Percentiles rank a stretch among this genome's conserved stretches.
Evolutionary conservation across 2,329 filamentous ascomycete genomes (phyloP).

Genomic region (Rutstroemia sp.): DNA sequence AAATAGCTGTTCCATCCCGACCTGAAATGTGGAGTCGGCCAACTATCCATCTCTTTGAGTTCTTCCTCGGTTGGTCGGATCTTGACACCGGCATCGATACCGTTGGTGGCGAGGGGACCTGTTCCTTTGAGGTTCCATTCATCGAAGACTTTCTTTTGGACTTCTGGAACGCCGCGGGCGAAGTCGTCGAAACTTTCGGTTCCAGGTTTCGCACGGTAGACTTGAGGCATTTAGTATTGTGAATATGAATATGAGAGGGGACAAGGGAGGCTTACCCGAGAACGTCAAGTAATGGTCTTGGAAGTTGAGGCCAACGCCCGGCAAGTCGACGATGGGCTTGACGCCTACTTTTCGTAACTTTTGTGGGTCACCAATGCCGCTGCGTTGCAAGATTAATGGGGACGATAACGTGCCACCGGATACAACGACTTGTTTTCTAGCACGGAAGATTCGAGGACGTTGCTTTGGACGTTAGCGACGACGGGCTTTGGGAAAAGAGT

Average conservation of each 20-base stretch:
- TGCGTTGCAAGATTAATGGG: slow-evolving; percentile 48
- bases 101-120: slow-evolving; percentile 36
- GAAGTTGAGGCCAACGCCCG: slow-evolving; percentile 47
- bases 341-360: slow-evolving; percentile 42
- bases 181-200: slow-evolving; percentile 79
- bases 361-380: slow-evolving; percentile 46
- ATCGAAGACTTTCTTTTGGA: slow-evolving; percentile 64
- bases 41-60: slow-evolving; percentile 43
- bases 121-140: slow-evolving; percentile 77
- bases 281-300: slow-evolving; percentile 49
- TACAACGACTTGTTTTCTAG: slow-evolving; percentile 39
- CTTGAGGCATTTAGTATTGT: neutral
- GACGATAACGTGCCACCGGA: slow-evolving; percentile 33
- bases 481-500: neutral
- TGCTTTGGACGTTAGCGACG: slow-evolving; percentile 23
- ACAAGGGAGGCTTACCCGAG: slow-evolving; percentile 27
- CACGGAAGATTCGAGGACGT: slow-evolving; percentile 27
- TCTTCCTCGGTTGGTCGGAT: slow-evolving; percentile 50
- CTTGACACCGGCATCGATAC: slow-evolving; percentile 44
- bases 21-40: slow-evolving; percentile 69
- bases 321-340: slow-evolving; percentile 38
- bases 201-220: slow-evolving; percentile 32
- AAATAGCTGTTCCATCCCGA: slow-evolving; percentile 77
- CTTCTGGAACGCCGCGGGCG: slow-evolving; percentile 62
- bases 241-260: too few relatives aligned